These are phyloP conservation scores for Coniferiporia weirii DNA, from an alignment of 1,284 basidiomycete genomes.

Conservation along the genomic window DNA sequence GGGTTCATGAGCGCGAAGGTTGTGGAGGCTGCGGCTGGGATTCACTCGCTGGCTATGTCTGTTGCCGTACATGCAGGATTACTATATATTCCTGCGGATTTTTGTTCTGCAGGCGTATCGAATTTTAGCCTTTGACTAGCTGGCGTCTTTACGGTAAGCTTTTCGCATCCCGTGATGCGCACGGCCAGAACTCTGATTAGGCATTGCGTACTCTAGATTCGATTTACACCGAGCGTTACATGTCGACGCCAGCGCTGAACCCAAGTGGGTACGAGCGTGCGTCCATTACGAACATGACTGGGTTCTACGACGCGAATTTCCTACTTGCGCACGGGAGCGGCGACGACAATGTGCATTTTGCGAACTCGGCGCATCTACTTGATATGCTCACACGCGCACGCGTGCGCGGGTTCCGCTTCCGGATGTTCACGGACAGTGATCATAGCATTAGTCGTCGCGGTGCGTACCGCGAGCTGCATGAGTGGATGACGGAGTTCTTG, in stretches of 20 bases:
- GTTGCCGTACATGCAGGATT: slow-evolving; percentile 61
- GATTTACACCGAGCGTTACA: slow-evolving; percentile 95
- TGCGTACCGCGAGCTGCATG: slow-evolving; percentile 79
- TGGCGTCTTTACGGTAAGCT: slow-evolving; percentile 74
- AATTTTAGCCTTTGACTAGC: slow-evolving; percentile 68
- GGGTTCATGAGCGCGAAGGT: slow-evolving; percentile 92
- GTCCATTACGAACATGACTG: slow-evolving; percentile 80
- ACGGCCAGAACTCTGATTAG: slow-evolving; percentile 1
- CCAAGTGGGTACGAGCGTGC: slow-evolving; percentile 78
- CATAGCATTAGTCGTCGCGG: slow-evolving; percentile 71
- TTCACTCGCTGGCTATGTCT: slow-evolving; percentile 86
- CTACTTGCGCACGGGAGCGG: slow-evolving; percentile 89
- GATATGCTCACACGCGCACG: slow-evolving; percentile 84
- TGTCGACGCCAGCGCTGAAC: slow-evolving; percentile 80
- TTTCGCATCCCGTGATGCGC: slow-evolving; percentile 22
- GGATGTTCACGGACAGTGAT: slow-evolving; percentile 96
- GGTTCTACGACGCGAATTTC: slow-evolving; percentile 76
- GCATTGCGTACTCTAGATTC: slow-evolving; percentile 49
- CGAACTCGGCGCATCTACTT: slow-evolving; percentile 84
- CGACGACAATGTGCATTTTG: slow-evolving; percentile 93
- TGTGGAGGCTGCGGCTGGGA: slow-evolving; percentile 78
- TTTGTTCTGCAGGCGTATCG: too few species aligned
- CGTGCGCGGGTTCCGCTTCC: slow-evolving; percentile 79
- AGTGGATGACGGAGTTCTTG: slow-evolving; percentile 83
- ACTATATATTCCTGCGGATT: not conserved